phyloP scores from a whole-genome alignment of 2,329 filamentous ascomycete genomes.

The Hysterium pulicare region DNA sequence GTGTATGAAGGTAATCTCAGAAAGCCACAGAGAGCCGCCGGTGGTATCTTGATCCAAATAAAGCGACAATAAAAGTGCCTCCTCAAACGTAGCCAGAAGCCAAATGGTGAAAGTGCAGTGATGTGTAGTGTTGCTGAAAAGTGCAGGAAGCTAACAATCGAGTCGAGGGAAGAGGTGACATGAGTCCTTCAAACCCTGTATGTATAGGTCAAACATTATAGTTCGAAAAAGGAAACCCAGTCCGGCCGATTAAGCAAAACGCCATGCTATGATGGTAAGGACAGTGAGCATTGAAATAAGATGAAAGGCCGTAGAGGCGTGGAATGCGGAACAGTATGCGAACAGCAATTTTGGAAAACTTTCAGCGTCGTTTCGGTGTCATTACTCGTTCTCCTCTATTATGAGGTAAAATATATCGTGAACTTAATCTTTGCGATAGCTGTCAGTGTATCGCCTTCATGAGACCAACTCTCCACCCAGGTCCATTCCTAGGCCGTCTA shows the following conservation, averaged over 20 bases:
- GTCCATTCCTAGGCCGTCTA: conserved; percentile 60
- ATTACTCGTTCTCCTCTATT: conserved; percentile 17
- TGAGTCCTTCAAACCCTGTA: background rate
- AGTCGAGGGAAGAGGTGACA: too few relatives aligned
- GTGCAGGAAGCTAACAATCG: too few relatives aligned
- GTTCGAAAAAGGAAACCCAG: background rate
- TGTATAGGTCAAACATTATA: background rate
- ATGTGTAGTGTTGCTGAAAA: too few relatives aligned
- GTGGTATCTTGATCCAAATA: conserved; percentile 1
- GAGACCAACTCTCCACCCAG: conserved; percentile 62
- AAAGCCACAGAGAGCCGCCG: background rate
- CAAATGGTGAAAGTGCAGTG: too few relatives aligned
- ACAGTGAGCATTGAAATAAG: conserved; percentile 6
- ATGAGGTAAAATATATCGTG: background rate
- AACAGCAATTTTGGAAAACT: conserved; percentile 9
- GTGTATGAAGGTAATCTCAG: background rate
- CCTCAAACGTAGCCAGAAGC: too few relatives aligned
- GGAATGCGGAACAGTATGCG: conserved; percentile 3
- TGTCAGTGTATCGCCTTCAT: conserved; percentile 22
- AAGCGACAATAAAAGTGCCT: background rate
- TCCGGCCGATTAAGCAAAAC: conserved; percentile 2
- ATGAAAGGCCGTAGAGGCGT: conserved; percentile 4
- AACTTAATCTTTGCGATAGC: background rate
- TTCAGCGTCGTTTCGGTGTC: conserved; percentile 17
- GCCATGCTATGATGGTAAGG: conserved; percentile 7